Base-by-base conservation (phyloP, 2,329 filamentous ascomycete genomes). In the Chrysosphaeria jannelii region DNA sequence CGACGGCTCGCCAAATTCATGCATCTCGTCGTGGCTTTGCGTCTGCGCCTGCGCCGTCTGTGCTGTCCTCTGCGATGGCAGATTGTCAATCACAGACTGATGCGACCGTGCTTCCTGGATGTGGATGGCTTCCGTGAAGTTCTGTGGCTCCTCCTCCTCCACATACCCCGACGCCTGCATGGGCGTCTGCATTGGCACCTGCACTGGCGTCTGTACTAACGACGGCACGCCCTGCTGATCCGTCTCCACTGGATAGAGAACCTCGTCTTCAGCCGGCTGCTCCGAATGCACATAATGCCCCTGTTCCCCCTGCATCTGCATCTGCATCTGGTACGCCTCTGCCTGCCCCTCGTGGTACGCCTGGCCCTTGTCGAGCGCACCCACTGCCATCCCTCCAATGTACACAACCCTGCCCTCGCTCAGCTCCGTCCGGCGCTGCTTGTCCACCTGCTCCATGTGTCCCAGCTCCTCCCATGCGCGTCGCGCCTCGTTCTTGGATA, bases 401-500 rank as follows among this genome's bases (percentile, higher is more conserved):
- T 88, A 53, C 2, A 78, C 91, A 9, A 81, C 74, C 29, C 78
- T 65, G 5, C 85, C 85, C 30, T 72, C 70, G 35, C 85, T 67
- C 13, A 97, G 50, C n/a, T 75, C 78, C 14, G 63, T 55, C 2
- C 74, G 85, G 21, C 75, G 61, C 31, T 91, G 79, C 5, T 81
- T 64, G n/a, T 91, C 81, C 43, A 88, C 75, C 38, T 91, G 76
- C 43, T 93, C 85, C 24, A 78, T 64, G 24, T 81, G 61, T 13
- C 85, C 85, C 2, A 97, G 60, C 43, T 93, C 85, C 46, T 97
- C 85, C 85, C 85, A 97, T 2, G 85, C 85, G 27, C 85, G 63
- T 17, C 81, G 65, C 6, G 85, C 81, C 44, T 97, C 85, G 34
- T 91, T 81, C 39, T 90, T 91, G 19, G 79, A 88, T 29, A 97